Evolutionary conservation across 768 basidiomycete genomes (phyloP), one percentile per base, ranked within the genome.

Genomic region (Clavulina sp.): DNA sequence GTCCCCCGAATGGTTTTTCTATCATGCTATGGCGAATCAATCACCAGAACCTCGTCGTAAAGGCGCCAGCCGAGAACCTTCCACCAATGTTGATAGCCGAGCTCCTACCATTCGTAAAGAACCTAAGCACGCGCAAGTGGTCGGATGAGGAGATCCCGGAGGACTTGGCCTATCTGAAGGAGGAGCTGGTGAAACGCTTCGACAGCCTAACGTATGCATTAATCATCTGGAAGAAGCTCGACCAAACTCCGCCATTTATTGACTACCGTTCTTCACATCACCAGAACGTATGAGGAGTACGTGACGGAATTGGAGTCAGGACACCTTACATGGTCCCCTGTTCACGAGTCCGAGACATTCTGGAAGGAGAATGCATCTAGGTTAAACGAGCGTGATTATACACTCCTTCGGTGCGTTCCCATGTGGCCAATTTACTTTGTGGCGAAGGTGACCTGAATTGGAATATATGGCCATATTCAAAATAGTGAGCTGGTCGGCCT

Each of bases 211-310:
- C 88, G 91, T 95, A 60, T 52, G 82, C 67, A 4, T 6, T n/a
- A n/a, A n/a, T n/a, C n/a, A n/a, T n/a, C n/a, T n/a, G n/a, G n/a
- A n/a, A n/a, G n/a, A n/a, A n/a, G n/a, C n/a, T n/a, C n/a, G n/a
- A n/a, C n/a, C n/a, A n/a, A n/a, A n/a, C n/a, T n/a, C n/a, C n/a
- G n/a, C n/a, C n/a, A 16, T 13, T 46, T 7, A 9, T 46, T 46
- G 13, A 46, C 24, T 46, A 16, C 43, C 49, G 31, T 2, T 28
- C 23, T 24, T 18, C 3, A 18, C 19, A 51, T n/a, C n/a, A n/a
- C 21, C 56, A 96, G 91, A 53, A 99, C 89, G 0, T 99, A 85
- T 63, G 95, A 97, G 62, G 92, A 96, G 65, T 99, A 96, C 61
- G 77, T 75, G 7, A 91, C 88, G 0, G 93, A 97, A 63, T 69